Conservation (phyloP, 805 yeast species). For the Hanseniaspora clermontiae region DNA sequence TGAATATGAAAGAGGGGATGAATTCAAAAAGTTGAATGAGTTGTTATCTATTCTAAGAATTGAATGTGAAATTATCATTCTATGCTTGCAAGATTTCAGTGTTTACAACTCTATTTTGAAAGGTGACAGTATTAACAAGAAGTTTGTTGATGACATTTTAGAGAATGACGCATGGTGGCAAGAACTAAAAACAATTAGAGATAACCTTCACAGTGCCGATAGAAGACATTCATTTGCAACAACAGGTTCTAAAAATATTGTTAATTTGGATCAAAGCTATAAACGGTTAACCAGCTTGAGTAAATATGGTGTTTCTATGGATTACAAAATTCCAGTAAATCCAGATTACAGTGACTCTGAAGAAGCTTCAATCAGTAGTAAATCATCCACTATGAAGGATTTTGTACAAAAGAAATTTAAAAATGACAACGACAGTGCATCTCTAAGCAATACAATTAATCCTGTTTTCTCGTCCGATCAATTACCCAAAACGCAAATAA, state of each 20-base stretch:
- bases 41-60: conserved; percentile 70
- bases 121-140: conserved; percentile 40
- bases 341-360: background rate
- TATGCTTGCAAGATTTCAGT: conserved; percentile 46
- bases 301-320: conserved; percentile 12
- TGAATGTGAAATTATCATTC: conserved; percentile 64
- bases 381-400: background rate
- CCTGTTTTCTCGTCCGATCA: conserved; percentile 63
- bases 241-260: conserved; percentile 21
- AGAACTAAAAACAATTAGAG: conserved; percentile 49
- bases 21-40: conserved; percentile 45
- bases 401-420: conserved; percentile 5
- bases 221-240: conserved; percentile 25
- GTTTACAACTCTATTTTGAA: conserved; percentile 66
- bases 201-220: conserved; percentile 20
- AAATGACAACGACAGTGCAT: background rate
- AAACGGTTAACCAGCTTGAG: background rate
- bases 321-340: background rate
- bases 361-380: background rate
- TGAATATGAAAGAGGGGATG: conserved; percentile 56
- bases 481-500: conserved; percentile 52
- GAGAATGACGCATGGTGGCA: conserved; percentile 78
- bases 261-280: conserved; percentile 1
- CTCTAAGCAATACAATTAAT: conserved; percentile 21
- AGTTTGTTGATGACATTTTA: conserved; percentile 39